A percentile compares a stretch with the other conserved stretches of the same genome.
Evolutionary conservation across 2,329 filamentous ascomycete genomes (phyloP).

Genomic region (Epichloe brachyelytri): DNA sequence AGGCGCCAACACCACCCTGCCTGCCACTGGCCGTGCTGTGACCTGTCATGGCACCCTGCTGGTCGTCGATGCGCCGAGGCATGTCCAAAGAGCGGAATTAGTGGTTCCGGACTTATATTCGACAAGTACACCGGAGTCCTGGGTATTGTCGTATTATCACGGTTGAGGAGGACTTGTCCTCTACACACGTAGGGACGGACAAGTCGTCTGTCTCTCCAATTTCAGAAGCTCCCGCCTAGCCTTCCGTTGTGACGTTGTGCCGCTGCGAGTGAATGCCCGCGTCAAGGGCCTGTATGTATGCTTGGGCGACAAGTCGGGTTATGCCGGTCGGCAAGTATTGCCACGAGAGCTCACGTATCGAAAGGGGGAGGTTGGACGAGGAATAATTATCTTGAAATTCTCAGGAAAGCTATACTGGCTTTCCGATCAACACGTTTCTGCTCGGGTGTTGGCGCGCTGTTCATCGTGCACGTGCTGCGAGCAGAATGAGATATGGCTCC

Average conservation of each 20-base stretch:
- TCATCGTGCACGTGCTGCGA: neutral
- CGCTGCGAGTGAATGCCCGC: neutral
- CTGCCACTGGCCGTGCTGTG: constrained; percentile 1
- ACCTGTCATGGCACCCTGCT: constrained; percentile 1
- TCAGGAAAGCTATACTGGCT: too few species aligned
- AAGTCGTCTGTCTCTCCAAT: too few species aligned
- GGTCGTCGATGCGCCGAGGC: neutral
- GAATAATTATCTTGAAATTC: too few species aligned
- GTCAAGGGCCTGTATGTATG: neutral
- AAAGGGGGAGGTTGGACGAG: too few species aligned
- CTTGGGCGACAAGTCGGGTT: neutral
- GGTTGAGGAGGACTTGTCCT: neutral
- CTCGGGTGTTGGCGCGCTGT: neutral
- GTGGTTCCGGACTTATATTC: neutral
- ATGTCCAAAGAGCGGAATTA: neutral
- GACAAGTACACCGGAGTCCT: neutral
- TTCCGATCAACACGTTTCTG: too few species aligned
- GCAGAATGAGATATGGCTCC: neutral
- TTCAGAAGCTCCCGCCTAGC: neutral
- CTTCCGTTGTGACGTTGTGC: neutral
- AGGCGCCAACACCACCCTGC: neutral
- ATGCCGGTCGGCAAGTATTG: neutral
- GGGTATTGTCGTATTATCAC: too few species aligned
- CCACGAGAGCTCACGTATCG: neutral
- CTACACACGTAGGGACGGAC: neutral